These are phyloP conservation scores for Fusarium haematococcum DNA, from an alignment of 2,329 filamentous ascomycete genomes.

Conservation along the genomic window DNA sequence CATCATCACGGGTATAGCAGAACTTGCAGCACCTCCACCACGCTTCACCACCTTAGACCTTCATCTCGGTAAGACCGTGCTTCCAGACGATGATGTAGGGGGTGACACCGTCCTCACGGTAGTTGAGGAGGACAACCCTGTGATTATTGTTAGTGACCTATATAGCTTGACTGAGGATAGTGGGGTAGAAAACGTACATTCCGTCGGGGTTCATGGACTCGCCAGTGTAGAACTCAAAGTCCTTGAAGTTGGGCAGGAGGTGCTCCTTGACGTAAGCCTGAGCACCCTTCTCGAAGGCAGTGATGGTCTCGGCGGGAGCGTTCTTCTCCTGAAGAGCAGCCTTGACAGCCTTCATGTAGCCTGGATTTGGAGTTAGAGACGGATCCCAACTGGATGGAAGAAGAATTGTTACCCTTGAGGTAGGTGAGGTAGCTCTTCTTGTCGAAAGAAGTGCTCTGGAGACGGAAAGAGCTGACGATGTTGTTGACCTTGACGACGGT, in stretches of 20 bases:
- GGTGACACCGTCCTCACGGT: conserved; percentile 94
- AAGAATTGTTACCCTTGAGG: conserved; percentile 77
- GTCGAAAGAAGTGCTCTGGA: conserved; percentile 81
- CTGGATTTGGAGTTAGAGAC: conserved; percentile 55
- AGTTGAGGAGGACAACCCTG: conserved; percentile 93
- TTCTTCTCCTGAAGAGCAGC: conserved; percentile 72
- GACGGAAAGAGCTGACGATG: conserved; percentile 91
- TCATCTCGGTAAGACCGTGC: conserved; percentile 88
- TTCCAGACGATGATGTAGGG: conserved; percentile 95
- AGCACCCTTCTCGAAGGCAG: conserved; percentile 84
- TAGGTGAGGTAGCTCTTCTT: conserved; percentile 88
- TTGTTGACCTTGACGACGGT: conserved; percentile 83
- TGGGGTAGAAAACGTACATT: conserved; percentile 74
- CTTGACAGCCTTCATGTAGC: conserved; percentile 94
- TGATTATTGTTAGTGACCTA: conserved; percentile 9
- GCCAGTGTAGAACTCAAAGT: conserved; percentile 95
- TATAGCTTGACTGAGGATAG: background rate
- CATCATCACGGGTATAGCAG: conserved; percentile 30
- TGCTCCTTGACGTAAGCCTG: conserved; percentile 82
- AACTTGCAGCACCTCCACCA: conserved; percentile 30
- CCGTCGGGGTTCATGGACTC: conserved; percentile 93
- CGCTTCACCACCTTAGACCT: conserved; percentile 75
- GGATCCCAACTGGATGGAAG: background rate
- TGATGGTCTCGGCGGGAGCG: conserved; percentile 74
- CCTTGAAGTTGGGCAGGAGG: conserved; percentile 87